Evolutionary conservation across 768 basidiomycete genomes (phyloP).

Genomic region (Tylopilus cervinicoccineus): DNA sequence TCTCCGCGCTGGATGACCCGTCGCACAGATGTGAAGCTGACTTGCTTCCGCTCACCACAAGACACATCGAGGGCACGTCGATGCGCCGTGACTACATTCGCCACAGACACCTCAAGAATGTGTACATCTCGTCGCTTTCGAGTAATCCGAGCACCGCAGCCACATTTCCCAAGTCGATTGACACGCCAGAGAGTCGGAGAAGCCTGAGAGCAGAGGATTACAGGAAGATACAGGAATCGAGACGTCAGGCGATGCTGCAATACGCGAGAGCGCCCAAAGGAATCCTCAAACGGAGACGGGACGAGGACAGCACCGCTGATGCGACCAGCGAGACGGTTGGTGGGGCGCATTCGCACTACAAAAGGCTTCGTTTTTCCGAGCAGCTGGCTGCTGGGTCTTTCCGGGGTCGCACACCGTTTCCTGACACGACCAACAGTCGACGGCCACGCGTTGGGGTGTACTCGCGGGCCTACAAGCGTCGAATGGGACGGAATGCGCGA

Average conservation of each 20-base stretch:
- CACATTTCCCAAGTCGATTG: constrained; percentile 16
- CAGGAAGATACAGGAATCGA: constrained; percentile 20
- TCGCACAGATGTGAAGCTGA: constrained; percentile 20
- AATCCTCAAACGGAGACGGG: constrained; percentile 28
- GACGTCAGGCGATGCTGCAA: constrained; percentile 27
- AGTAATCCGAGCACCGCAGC: constrained; percentile 6
- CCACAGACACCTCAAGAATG: constrained; percentile 28
- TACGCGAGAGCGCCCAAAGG: constrained; percentile 23
- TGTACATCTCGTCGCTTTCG: constrained; percentile 24
- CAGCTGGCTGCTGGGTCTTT: constrained; percentile 1
- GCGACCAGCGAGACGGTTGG: background rate
- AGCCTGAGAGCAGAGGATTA: constrained; percentile 23
- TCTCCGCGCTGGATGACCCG: background rate
- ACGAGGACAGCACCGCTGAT: constrained; percentile 15
- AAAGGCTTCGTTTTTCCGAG: constrained; percentile 23
- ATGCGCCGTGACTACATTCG: constrained; percentile 26
- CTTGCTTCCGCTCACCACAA: constrained; percentile 11
- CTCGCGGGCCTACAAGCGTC: constrained; percentile 16
- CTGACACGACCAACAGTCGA: constrained; percentile 11
- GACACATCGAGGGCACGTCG: constrained; percentile 23
- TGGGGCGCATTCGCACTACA: constrained; percentile 6
- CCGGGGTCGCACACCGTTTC: constrained; percentile 13
- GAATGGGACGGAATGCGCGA: constrained; percentile 1
- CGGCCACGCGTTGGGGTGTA: constrained; percentile 13
- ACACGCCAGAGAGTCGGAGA: constrained; percentile 15